Evolutionary conservation across 2,329 filamentous ascomycete species (phyloP), one percentile per base, ranked within the genome.

Genomic region (Pyricularia sp.): DNA sequence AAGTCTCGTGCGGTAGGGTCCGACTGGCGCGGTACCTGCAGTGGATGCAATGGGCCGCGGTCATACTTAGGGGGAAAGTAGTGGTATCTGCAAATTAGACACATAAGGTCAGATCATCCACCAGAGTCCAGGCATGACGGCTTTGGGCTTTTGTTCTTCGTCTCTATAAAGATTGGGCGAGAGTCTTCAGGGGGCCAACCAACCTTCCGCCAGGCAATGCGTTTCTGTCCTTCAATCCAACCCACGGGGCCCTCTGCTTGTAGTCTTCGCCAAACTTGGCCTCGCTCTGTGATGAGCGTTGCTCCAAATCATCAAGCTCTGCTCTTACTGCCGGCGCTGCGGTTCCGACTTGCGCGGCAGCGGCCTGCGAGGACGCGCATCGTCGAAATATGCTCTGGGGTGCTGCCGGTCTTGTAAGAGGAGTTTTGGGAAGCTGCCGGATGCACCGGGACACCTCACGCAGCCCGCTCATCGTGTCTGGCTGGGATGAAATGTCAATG

Each of bases 11-110:
- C 97, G 31, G 90, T 86, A 0, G 94, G 94, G 75, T 97, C 92
- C 71, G 94, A 95, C 67, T 89, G 86, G 58, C 89, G 86, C n/a
- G 93, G 94, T 70, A 93, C 92, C 81, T 97, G 93, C 75, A 97
- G 89, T 67, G 95, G 95, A 78, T 98, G 94, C 28, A 98, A 85
- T 72, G 94, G 94, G 69, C 95, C 95, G 76, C 94, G 92, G 79
- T 97, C 90, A 85, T 94, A 99, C 82, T 94, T 95, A 72, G 95
- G 95, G 67, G 94, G 90, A 72, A 94, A 93, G 80, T 91, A 98
- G 80, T 97, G 92, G 82, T 98, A 99, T 85, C 94, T 97, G 71
- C 68, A 73, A 67, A 55, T 64, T 61, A 36, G 68, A 7, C 26
- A 55, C 14, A 64, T 17, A 66, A 74, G 63, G 71, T 71, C 28